Evolutionary conservation across 768 basidiomycete species (phyloP).

Genomic region (Mycena polygramma): DNA sequence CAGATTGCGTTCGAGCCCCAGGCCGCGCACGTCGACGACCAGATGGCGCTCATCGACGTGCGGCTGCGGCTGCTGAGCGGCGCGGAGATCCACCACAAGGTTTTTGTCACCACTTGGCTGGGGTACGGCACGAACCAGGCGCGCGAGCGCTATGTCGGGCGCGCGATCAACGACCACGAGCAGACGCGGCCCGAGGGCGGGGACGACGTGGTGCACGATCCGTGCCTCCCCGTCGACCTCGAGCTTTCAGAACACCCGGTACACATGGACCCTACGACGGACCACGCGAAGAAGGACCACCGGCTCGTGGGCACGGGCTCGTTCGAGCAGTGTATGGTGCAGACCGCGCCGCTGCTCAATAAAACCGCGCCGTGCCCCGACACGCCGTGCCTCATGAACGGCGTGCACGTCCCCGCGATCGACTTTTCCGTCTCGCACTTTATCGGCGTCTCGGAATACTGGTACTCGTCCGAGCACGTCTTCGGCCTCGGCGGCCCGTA

Average conservation of each 20-base stretch:
- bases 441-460: slow-evolving; percentile 98
- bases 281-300: slow-evolving; percentile 66
- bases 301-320: slow-evolving; percentile 89
- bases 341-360: slow-evolving; percentile 85
- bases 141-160: slow-evolving; percentile 90
- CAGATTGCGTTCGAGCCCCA: slow-evolving; percentile 98
- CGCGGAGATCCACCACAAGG: slow-evolving; percentile 88
- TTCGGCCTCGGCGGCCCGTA: slow-evolving; percentile 96
- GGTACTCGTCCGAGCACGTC: slow-evolving; percentile 99
- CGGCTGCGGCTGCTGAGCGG: slow-evolving; percentile 86
- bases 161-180: slow-evolving; percentile 72
- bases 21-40: slow-evolving; percentile 63
- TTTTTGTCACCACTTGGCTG: slow-evolving; percentile 98
- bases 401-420: slow-evolving; percentile 92
- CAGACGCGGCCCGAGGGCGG: slow-evolving; percentile 46
- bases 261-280: slow-evolving; percentile 51
- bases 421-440: slow-evolving; percentile 95
- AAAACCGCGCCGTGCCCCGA: slow-evolving; percentile 87
- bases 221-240: slow-evolving; percentile 89
- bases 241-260: slow-evolving; percentile 69
- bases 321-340: slow-evolving; percentile 84
- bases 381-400: slow-evolving; percentile 92
- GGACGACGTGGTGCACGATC: slow-evolving; percentile 74
- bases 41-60: slow-evolving; percentile 82
- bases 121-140: slow-evolving; percentile 99